Evolutionary conservation across 257 asterid species (phyloP), one percentile per base, ranked within the genome.

Genomic region (Przewalskia tangutica): DNA sequence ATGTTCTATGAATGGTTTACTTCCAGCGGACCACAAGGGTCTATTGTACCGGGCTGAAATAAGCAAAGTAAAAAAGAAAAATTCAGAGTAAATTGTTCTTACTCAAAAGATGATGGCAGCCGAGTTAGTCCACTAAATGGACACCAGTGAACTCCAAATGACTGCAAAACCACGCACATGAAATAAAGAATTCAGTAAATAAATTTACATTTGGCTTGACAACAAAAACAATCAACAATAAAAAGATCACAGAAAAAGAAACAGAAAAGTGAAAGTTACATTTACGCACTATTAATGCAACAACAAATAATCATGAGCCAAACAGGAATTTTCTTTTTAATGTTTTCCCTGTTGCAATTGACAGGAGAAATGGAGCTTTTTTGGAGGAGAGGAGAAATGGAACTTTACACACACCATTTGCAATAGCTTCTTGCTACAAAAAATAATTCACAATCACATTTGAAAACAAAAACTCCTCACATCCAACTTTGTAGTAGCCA

Each of bases 101-200:
- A 94, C 98, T 94, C 97, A 73, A 89, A 92, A 75, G 95, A 89
- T 73, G 97, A 84, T 82, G 93, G 97, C 50, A 91, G 86, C 84
- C 97, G 91, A 56, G 97, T 85, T 83, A 91, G 81, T 62, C 97
- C 94, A 81, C 89, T 90, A 87, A 91, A 89, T 23, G 98, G 98
- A 85, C 98, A 94, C 98, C 98, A 94, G 81, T 94, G 98, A 80
- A 94, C 92, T 86, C 98, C 98, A 92, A 92, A 88, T 80, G 98
- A 89, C 97, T 94, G 97, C 90, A 88, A 82, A 81, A 77, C 51
- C 84, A 87, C 34, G 56, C 83, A 85, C 32, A 84, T 11, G 44
- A 73, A 27, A 23, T 73, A 48, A 50, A 48, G 5, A n/a, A 7
- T 48, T 73, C 58, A 48, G 59, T 23, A 7, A 20, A 59, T 73